Evolutionary conservation across 164 flowering plant genomes (phyloP).

Genomic region (Saururus chinensis): DNA sequence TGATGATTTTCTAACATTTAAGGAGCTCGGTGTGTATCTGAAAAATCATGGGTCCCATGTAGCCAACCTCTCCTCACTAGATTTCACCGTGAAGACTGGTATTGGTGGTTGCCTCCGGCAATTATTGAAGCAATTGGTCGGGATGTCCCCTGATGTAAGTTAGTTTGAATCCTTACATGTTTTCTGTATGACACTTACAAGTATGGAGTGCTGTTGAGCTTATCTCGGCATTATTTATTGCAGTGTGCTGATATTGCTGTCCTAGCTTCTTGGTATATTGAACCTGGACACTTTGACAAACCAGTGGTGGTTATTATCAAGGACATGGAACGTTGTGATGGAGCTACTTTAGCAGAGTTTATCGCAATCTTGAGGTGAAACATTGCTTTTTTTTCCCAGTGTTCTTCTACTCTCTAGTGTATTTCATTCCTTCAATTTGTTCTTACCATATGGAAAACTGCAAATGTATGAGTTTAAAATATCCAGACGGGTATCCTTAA

Average conservation of each 20-base stretch:
- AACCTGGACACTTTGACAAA: conserved; percentile 29
- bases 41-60: conserved; percentile 69
- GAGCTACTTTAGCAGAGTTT: conserved; percentile 64
- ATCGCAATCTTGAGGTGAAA: conserved; percentile 63
- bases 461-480: no score
- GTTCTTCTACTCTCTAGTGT: neutral
- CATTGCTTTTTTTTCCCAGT: neutral
- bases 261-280: conserved; percentile 79
- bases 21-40: conserved; percentile 60
- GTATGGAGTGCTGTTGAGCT: neutral
- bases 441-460: neutral
- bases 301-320: conserved; percentile 73
- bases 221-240: conserved; percentile 6
- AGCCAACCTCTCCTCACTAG: conserved; percentile 68
- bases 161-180: neutral
- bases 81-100: conserved; percentile 58
- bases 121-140: conserved; percentile 56
- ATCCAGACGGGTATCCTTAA: no score
- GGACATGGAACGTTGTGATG: conserved; percentile 72
- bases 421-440: neutral
- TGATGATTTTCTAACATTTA: conserved; percentile 78
- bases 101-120: conserved; percentile 69
- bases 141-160: conserved; percentile 43
- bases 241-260: conserved; percentile 67
- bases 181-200: no score